Conservation (phyloP, 805 yeast genomes). For the Candida jianshihensis region DNA sequence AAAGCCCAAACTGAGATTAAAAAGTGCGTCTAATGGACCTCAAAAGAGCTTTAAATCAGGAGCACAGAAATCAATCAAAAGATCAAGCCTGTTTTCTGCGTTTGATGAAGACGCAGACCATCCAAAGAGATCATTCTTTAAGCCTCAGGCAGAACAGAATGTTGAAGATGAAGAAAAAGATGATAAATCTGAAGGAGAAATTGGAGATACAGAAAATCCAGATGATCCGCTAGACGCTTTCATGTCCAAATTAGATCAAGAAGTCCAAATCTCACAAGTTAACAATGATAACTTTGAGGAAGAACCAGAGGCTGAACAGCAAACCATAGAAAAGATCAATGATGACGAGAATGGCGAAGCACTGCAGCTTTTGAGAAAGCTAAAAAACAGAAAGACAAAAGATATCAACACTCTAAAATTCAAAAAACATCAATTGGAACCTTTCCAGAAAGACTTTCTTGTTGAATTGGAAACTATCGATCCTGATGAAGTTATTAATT, state of each 20-base stretch:
- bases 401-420: slow-evolving; percentile 35
- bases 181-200: no score
- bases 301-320: slow-evolving; percentile 20
- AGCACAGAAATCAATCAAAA: slow-evolving; percentile 6
- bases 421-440: slow-evolving; percentile 34
- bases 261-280: slow-evolving; percentile 9
- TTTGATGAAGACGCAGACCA: slow-evolving; percentile 25
- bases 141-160: slow-evolving; percentile 9
- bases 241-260: slow-evolving; percentile 25
- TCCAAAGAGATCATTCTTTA: slow-evolving; percentile 13
- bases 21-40: no score
- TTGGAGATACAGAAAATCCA: slow-evolving; percentile 1
- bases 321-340: slow-evolving; percentile 13
- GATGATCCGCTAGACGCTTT: slow-evolving; percentile 42
- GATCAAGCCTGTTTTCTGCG: slow-evolving; percentile 20
- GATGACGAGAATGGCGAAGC: slow-evolving; percentile 29
- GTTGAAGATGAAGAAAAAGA: no score
- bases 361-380: slow-evolving; percentile 25
- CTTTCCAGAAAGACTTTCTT: slow-evolving; percentile 56
- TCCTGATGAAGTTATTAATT: slow-evolving; percentile 53
- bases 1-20: no score
- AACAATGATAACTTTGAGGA: slow-evolving; percentile 17
- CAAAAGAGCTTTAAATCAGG: background rate
- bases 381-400: slow-evolving; percentile 44
- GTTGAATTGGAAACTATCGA: slow-evolving; percentile 42